Percentiles rank a stretch among this genome's conserved stretches.
These are phyloP conservation scores for Trichoderma sp. DNA, from an alignment of 2,329 filamentous ascomycete genomes.

Conservation along the genomic window DNA sequence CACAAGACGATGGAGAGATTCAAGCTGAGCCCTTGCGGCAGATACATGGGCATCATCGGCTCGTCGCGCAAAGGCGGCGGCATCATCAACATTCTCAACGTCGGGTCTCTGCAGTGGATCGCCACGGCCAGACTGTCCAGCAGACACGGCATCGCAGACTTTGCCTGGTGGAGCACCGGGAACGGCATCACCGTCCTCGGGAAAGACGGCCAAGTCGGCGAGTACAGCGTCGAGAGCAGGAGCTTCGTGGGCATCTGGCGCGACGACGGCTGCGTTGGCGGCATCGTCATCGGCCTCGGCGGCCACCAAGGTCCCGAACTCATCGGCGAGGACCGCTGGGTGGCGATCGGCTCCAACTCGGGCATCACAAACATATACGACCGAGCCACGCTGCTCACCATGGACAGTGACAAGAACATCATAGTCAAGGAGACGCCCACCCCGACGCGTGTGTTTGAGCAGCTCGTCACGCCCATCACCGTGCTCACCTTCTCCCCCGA, in stretches of 20 bases:
- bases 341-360: slow-evolving; percentile 80
- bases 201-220: slow-evolving; percentile 85
- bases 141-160: slow-evolving; percentile 81
- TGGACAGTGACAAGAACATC: slow-evolving; percentile 43
- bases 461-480: slow-evolving; percentile 84
- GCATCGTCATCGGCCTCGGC: slow-evolving; percentile 79
- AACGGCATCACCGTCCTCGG: slow-evolving; percentile 80
- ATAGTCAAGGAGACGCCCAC: slow-evolving; percentile 67
- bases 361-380: slow-evolving; percentile 96
- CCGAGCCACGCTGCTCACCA: slow-evolving; percentile 62
- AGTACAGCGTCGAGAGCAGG: slow-evolving; percentile 73
- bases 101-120: slow-evolving; percentile 82
- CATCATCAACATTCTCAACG: slow-evolving; percentile 80
- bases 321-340: slow-evolving; percentile 82
- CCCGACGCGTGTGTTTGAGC: slow-evolving; percentile 74
- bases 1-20: slow-evolving; percentile 91
- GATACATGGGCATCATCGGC: slow-evolving; percentile 81
- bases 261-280: slow-evolving; percentile 86
- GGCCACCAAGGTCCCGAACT: slow-evolving; percentile 61
- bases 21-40: slow-evolving; percentile 81
- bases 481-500: slow-evolving; percentile 81
- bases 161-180: slow-evolving; percentile 88
- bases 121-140: slow-evolving; percentile 80
- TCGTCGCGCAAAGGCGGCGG: slow-evolving; percentile 83
- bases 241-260: slow-evolving; percentile 80